Conservation (phyloP, 352 stramenopile species). For the Globisporangium solare region DNA sequence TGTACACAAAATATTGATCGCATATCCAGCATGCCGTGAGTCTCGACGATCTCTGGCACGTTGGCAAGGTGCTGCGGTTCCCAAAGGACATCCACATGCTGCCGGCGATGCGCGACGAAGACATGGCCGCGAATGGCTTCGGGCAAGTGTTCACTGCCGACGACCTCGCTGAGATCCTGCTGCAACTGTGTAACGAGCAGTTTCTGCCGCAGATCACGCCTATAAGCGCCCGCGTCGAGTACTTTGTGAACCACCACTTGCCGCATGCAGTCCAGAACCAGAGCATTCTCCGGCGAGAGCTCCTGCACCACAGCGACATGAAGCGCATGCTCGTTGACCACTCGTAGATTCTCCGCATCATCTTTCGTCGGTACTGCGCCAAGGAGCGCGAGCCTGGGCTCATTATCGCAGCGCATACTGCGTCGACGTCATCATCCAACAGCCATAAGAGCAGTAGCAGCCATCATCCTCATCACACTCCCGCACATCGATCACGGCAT, state of each 20-base stretch:
- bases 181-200: conserved; percentile 77
- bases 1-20: conserved; percentile 46
- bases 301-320: conserved; percentile 49
- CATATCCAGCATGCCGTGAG: conserved; percentile 42
- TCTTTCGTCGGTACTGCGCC: conserved; percentile 71
- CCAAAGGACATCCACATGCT: conserved; percentile 57
- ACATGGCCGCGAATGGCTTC: conserved; percentile 28
- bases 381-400: conserved; percentile 45
- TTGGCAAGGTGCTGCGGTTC: conserved; percentile 58
- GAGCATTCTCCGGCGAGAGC: conserved; percentile 39
- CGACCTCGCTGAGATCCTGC: conserved; percentile 55
- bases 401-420: not conserved
- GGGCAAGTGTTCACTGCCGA: conserved; percentile 60
- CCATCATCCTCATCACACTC: not conserved
- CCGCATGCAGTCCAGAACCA: conserved; percentile 43
- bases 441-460: not conserved
- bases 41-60: conserved; percentile 65
- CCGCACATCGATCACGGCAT: not conserved
- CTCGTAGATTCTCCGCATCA: conserved; percentile 46
- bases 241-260: conserved; percentile 47
- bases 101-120: conserved; percentile 48
- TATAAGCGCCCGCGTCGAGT: conserved; percentile 59
- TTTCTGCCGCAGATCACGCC: conserved; percentile 49
- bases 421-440: conserved; percentile 12
- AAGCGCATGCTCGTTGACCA: conserved; percentile 56